A percentile compares a stretch with the other conserved stretches of the same genome.
Conservation (phyloP, 1,139 yeast genomes). For the Sugiyamaella sp. region DNA sequence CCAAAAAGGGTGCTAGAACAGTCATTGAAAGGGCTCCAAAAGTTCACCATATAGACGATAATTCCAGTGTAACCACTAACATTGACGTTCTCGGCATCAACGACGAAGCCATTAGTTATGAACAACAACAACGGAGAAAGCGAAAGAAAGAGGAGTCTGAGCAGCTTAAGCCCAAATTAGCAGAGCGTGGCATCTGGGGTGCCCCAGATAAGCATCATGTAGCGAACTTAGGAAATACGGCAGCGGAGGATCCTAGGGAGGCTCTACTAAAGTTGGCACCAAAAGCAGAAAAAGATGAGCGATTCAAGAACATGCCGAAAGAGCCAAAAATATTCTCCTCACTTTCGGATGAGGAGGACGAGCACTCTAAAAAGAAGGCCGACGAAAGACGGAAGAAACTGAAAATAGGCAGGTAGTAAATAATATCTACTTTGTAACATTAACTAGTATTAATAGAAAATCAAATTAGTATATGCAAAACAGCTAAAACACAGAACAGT, state of each 20-base stretch:
- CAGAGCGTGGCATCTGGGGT: constrained; percentile 33
- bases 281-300: constrained; percentile 37
- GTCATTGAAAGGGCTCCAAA: constrained; percentile 44
- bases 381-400: constrained; percentile 19
- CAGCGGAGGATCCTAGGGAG: constrained; percentile 45
- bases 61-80: constrained; percentile 37
- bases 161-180: constrained; percentile 22
- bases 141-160: constrained; percentile 20
- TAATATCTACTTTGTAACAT: constrained; percentile 8
- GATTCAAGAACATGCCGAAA: constrained; percentile 25
- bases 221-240: constrained; percentile 29
- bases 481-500: constrained; percentile 8
- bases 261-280: constrained; percentile 44
- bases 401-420: constrained; percentile 17
- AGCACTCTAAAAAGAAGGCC: constrained; percentile 9
- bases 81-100: constrained; percentile 38
- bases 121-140: constrained; percentile 22
- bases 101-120: constrained; percentile 30
- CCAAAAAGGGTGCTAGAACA: constrained; percentile 43
- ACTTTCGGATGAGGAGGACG: constrained; percentile 22
- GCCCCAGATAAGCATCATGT: constrained; percentile 35
- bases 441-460: constrained; percentile 11
- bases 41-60: constrained; percentile 45
- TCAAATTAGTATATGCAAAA: constrained; percentile 18
- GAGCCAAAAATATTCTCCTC: constrained; percentile 20